Evolutionary conservation across 148 eudicot species (phyloP).

Genomic region (Dianthus caryophyllus): DNA sequence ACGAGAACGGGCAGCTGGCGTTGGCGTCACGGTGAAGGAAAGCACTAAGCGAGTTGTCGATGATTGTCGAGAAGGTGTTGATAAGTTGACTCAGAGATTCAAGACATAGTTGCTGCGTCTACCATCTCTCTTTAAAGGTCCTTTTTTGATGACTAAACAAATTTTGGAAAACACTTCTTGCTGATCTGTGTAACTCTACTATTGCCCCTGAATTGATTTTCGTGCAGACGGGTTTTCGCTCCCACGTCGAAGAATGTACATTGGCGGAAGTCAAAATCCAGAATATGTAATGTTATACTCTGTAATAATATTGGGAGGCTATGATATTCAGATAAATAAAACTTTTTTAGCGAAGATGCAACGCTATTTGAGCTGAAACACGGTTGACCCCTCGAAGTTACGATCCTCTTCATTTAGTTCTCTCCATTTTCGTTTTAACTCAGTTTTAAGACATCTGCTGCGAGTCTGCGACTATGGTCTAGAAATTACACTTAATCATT

Average conservation of each 20-base stretch:
- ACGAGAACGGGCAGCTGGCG: conserved; percentile 43
- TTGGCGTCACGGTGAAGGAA: conserved; percentile 51
- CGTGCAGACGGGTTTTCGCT: not conserved
- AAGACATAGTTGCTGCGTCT: conserved; percentile 35
- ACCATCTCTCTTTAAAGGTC: not conserved
- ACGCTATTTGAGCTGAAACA: not conserved
- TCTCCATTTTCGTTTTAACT: no score
- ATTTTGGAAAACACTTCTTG: conserved; percentile 14
- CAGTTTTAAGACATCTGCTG: no score
- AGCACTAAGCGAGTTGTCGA: conserved; percentile 66
- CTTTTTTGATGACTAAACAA: not conserved
- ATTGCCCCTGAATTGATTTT: conserved; percentile 6
- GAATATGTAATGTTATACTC: not conserved
- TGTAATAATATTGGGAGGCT: conserved; percentile 19
- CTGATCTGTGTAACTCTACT: not conserved
- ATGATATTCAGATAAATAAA: not conserved
- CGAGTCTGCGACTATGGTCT: no score
- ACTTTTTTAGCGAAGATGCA: not conserved
- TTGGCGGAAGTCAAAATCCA: not conserved
- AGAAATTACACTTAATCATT: no score
- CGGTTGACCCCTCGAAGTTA: not conserved
- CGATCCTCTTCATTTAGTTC: no score
- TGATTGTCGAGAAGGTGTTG: conserved; percentile 78
- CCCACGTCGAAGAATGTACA: conserved; percentile 11
- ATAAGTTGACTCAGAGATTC: conserved; percentile 75